Evolutionary conservation across 2,329 filamentous ascomycete genomes (phyloP), one percentile per base, ranked within the genome.

Genomic region (Fusarium foetens): DNA sequence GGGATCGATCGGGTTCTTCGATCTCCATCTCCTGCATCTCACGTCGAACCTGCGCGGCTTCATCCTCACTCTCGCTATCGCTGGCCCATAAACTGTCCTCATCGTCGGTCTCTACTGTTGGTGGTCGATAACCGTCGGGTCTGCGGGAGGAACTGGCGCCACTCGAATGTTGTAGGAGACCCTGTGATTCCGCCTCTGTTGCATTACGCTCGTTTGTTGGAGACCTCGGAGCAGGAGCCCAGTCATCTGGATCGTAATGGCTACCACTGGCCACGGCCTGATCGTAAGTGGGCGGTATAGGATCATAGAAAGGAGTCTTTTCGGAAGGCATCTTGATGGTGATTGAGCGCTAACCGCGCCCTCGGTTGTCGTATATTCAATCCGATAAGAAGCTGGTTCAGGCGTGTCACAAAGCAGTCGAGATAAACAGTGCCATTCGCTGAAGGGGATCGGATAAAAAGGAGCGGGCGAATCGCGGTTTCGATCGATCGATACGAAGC

Each of bases 21-120:
- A 97, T 89, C 75, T 97, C 94, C 87, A 97, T 91, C 87, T 98
- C 93, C 79, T 97, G 90, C 84, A 98, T 92, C 82, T 96, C 93
- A 73, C 92, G 88, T 70, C 93, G 90, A 76, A 96, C 87, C 70
- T 91, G 89, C 36, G 89, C 89, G 41, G 89, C 89, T 72, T 93
- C 87, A 36, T 81, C 80, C 53, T 84, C 84, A 58, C 82, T 83
- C 16, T 84, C 84, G 27, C 81, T 83, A 33, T 85, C 83, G 82
- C 81, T 84, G 84, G 87, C 81, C 81, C 89, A 84, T 31, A 85
- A 78, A 73, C 86, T 86, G 66, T 86, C 87, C 70, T 95, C 92
- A 68, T 91, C 92, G 64, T 94, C 94, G 3, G 84, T 87, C 81
- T 96, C 93, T 70, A 95, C 94, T 3, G 93, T 95, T 3, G 95